Base-by-base conservation (phyloP, 1,139 yeast genomes). In the Saccharomyces hybrid region DNA sequence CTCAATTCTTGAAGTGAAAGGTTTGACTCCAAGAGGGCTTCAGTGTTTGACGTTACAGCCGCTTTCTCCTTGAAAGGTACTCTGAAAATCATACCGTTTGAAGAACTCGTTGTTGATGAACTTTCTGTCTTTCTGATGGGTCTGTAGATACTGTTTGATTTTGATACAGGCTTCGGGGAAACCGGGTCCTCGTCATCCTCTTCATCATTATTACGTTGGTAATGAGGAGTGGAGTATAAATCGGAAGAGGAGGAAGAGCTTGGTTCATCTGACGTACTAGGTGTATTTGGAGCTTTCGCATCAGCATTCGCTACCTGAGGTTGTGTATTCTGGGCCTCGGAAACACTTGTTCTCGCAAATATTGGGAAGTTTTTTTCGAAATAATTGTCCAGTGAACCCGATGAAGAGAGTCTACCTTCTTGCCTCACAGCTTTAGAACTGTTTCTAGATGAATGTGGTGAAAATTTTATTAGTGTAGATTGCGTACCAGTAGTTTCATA, bases 61-160 rank as follows among this genome's bases (percentile, higher is more conserved):
- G 50, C 44, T n/a, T 47, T 67, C 27, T 82, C 84, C 60, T 82
- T 85, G 61, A 83, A 84, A 0, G 89, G 89, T n/a, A 81, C 73
- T 63, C 89, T 73, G 64, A 84, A 84, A 4, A 69, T 63, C 70
- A 68, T 67, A n/a, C 71, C 71, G 31, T 62, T 61, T 5, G 64
- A 57, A 0, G 71, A 66, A 46, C 69, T 66, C 1, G 70, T 64
- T 5, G 63, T 58, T 3, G 63, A 54, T 4, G 51, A 44, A n/a
- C 48, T 38, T 38, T 38, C 44, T 9, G 44, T 38, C 11, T 38
- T 38, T 25, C 44, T 50, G 4, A 42, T 44, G 5, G 48, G 46
- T 44, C 51, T 42, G 7, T 47, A 50, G 20, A 50, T 44, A n/a
- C 48, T 28, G 25, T 50, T 50, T 47, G 46, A 29, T 42, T 42